Evolutionary conservation across 345 rosid genomes (phyloP).

Genomic region (Linum lewisii): DNA sequence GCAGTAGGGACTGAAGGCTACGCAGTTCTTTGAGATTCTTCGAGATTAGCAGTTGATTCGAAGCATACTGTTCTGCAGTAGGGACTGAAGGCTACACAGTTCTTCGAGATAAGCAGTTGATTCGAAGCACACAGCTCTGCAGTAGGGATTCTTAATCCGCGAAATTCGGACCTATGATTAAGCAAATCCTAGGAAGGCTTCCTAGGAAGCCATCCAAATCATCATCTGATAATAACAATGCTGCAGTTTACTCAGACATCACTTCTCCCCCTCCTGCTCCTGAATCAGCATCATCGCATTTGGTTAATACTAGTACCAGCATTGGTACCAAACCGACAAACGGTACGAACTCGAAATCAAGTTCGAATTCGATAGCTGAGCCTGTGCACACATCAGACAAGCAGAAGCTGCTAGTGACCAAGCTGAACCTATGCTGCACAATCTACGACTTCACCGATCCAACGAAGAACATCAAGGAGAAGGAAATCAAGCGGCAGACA

Average conservation of each 20-base stretch:
- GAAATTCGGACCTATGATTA: slow-evolving; percentile 31
- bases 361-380: slow-evolving; percentile 22
- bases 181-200: slow-evolving; percentile 52
- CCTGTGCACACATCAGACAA: slow-evolving; percentile 49
- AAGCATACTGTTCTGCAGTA: too few species aligned
- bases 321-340: slow-evolving; percentile 20
- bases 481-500: slow-evolving; percentile 64
- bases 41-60: too few species aligned
- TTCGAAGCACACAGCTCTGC: too few species aligned
- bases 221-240: slow-evolving; percentile 30
- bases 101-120: too few species aligned
- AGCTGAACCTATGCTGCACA: slow-evolving; percentile 46
- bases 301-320: slow-evolving; percentile 21
- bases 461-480: slow-evolving; percentile 48
- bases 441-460: slow-evolving; percentile 61
- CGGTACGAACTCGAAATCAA: slow-evolving; percentile 24
- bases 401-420: slow-evolving; percentile 40
- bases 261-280: slow-evolving; percentile 13
- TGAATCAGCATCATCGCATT: slow-evolving; percentile 15
- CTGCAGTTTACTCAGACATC: slow-evolving; percentile 27
- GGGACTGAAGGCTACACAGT: too few species aligned
- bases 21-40: too few species aligned
- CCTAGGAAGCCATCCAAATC: slow-evolving; percentile 50
- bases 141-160: too few species aligned
- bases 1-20: too few species aligned